Percentiles rank a stretch among this genome's conserved stretches.
These are phyloP conservation scores for Schizosaccharomyces octosporus DNA, from an alignment of 805 yeast genomes.

Conservation along the genomic window DNA sequence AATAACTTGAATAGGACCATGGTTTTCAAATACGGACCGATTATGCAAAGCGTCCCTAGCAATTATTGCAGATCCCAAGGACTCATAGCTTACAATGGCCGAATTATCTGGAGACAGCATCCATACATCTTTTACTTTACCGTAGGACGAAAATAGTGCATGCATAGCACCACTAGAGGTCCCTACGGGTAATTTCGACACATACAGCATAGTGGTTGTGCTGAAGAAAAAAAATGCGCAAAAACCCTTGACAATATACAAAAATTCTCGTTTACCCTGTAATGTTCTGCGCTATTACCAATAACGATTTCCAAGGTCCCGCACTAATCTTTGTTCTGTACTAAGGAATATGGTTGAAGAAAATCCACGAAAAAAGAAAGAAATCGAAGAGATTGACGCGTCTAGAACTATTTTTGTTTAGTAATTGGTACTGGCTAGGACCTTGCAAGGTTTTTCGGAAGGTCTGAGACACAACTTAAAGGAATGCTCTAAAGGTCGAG, in stretches of 20 bases:
- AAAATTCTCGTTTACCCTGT: not conserved
- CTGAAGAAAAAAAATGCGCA: not conserved
- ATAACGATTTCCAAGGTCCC: too few species aligned
- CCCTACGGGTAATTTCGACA: not conserved
- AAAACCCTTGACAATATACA: not conserved
- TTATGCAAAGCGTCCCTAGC: slow-evolving; percentile 62
- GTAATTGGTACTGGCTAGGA: too few species aligned
- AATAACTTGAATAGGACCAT: slow-evolving; percentile 46
- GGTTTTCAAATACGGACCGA: slow-evolving; percentile 59
- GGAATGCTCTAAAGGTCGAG: too few species aligned
- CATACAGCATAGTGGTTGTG: not conserved
- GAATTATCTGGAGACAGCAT: slow-evolving; percentile 22
- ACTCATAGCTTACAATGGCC: slow-evolving; percentile 49
- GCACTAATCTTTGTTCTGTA: too few species aligned
- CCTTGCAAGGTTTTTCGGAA: too few species aligned
- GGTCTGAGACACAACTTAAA: too few species aligned
- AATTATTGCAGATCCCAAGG: slow-evolving; percentile 49
- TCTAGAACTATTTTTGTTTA: too few species aligned
- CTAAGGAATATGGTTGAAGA: too few species aligned
- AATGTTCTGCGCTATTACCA: too few species aligned
- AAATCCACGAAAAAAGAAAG: too few species aligned
- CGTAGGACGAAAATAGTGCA: not conserved
- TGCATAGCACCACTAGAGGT: not conserved
- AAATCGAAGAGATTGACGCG: too few species aligned
- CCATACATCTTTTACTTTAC: slow-evolving; percentile 27